phyloP scores from a whole-genome alignment of 2,329 filamentous ascomycete species.

The Diaporthe humulicola region DNA sequence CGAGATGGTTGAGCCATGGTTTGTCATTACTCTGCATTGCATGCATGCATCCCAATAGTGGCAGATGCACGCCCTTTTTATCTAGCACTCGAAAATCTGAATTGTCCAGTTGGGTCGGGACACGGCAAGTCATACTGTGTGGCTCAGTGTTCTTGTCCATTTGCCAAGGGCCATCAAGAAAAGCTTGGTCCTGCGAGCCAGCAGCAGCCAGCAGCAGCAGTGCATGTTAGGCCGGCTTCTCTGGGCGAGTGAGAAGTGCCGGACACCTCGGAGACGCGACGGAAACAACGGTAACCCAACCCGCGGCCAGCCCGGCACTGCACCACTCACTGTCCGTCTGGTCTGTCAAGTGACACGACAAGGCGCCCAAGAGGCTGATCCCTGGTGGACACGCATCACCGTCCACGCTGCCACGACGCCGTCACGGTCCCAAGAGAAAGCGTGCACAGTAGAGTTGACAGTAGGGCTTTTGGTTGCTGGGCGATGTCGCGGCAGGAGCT shows the following conservation, averaged over 20 bases:
- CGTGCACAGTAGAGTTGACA: background rate
- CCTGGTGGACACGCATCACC: conserved; percentile 5
- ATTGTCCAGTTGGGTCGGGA: background rate
- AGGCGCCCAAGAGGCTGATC: background rate
- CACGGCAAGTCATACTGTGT: conserved; percentile 23
- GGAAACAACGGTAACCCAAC: conserved; percentile 4
- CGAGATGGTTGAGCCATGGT: background rate
- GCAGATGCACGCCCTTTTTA: background rate
- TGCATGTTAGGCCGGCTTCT: no score
- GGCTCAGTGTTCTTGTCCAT: conserved; percentile 12
- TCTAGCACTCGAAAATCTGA: background rate
- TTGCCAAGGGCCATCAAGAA: conserved; percentile 14
- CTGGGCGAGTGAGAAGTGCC: conserved; percentile 4
- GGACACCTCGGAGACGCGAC: conserved; percentile 5
- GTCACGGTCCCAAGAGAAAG: background rate
- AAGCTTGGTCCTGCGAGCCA: conserved; percentile 27
- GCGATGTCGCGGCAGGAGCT: background rate
- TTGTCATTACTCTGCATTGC: background rate
- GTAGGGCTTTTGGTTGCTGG: background rate
- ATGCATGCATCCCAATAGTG: background rate
- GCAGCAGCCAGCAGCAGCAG: background rate
- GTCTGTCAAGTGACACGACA: conserved; percentile 18
- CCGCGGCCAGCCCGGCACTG: conserved; percentile 4
- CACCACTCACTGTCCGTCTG: background rate
- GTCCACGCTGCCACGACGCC: background rate